Base-by-base conservation (phyloP, 331 rosid species). In the Spiraea crenata region DNA sequence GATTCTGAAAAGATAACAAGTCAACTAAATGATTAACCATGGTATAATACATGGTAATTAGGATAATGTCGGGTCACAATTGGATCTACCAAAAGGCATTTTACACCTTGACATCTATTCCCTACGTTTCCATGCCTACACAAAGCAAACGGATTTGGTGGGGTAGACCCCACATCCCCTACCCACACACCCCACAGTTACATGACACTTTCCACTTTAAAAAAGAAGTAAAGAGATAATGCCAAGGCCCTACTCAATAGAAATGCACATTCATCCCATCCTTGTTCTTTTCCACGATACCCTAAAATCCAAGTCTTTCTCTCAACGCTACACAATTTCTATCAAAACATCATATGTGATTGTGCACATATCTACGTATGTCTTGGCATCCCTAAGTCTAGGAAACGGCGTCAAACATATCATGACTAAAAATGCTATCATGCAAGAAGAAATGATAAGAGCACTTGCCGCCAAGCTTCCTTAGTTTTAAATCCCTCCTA, bases 101-200 rank as follows among this genome's bases (percentile, higher is more conserved):
- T 41, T 54, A 10, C 74, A 44, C 35, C 46, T 41, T 9, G 52
- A 41, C 42, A 41, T 67, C 37, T 19, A 39, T 54, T 31, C 15
- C 20, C 37, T 39, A 55, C 13, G 12, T 58, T 0, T 17, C 44
- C 37, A 70, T 34, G 3, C 74, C 3, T 16, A 47, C 57, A 58
- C 19, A 4, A 12, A 46, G 68, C 38, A n/a, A 25, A 67, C 20
- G 74, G 57, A 41, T 46, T 50, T 56, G 72, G 41, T 64, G 40
- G 48, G 38, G 66, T 65, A 37, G 72, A 50, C 67, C 57, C 48
- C 69, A 64, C 10, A 17, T 1, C 74, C 74, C 34, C 11, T 7
- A 55, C 39, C 19, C 66, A 16, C 6, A 9, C 13, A 55, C 7
- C 38, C 35, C 5, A 14, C 41, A 13, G 20, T 3, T 31, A 47